Conservation (phyloP, 2,329 filamentous ascomycete genomes). For the Tothia fuscella region DNA sequence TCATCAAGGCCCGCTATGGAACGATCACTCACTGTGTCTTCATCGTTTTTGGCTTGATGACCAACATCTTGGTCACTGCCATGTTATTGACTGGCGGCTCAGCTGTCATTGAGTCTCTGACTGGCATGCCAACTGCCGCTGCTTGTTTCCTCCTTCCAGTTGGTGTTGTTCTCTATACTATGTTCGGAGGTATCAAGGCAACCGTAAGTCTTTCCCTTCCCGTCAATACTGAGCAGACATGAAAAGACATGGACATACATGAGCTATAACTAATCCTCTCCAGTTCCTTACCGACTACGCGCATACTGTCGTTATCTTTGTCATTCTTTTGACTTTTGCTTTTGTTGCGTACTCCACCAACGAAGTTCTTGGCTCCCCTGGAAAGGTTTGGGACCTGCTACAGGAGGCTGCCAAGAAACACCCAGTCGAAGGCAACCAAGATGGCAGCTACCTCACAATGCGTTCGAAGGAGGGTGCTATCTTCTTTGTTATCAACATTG, state of each 20-base stretch:
- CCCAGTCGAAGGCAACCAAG: constrained; percentile 67
- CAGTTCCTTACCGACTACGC: constrained; percentile 66
- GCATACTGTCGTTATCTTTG: constrained; percentile 71
- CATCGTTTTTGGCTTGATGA: constrained; percentile 15
- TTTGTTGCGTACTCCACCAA: constrained; percentile 71
- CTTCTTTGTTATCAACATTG: constrained; percentile 74
- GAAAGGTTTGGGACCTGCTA: constrained; percentile 66
- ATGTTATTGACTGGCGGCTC: constrained; percentile 81
- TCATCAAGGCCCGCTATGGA: constrained; percentile 71
- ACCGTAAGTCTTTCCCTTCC: constrained; percentile 82
- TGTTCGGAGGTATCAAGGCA: constrained; percentile 66
- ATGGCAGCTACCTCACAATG: constrained; percentile 83
- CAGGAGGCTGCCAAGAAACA: constrained; percentile 55
- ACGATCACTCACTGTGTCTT: constrained; percentile 45
- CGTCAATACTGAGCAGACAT: constrained; percentile 72
- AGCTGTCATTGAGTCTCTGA: constrained; percentile 59
- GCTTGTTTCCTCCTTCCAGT: constrained; percentile 75
- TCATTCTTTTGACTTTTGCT: constrained; percentile 78
- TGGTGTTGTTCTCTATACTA: constrained; percentile 71
- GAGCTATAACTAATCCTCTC: constrained; percentile 14
- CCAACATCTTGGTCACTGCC: constrained; percentile 71
- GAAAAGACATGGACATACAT: constrained; percentile 22
- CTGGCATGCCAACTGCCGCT: constrained; percentile 64
- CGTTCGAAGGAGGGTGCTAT: constrained; percentile 66
- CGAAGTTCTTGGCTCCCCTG: constrained; percentile 59